Percentiles rank a stretch among this genome's conserved stretches.
These are phyloP conservation scores for Eucalyptus polybractea DNA, from an alignment of 345 rosid genomes.

Conservation along the genomic window DNA sequence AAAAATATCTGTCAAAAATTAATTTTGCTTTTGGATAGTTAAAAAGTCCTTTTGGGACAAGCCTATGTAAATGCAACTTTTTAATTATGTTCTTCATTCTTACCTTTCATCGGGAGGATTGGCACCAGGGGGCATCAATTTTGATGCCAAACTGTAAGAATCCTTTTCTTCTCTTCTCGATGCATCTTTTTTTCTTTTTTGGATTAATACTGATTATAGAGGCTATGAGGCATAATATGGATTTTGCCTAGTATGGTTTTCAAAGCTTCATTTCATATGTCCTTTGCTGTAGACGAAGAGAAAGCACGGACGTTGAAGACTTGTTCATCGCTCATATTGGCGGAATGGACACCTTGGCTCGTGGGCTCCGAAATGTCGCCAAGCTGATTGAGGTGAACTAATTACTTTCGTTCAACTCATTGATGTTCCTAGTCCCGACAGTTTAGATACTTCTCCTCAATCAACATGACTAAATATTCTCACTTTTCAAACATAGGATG, in stretches of 20 bases:
- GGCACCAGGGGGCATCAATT: constrained; percentile 95
- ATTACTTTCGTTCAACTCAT: not conserved
- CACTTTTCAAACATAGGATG: constrained; percentile 29
- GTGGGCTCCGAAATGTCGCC: constrained; percentile 80
- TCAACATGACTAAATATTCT: not conserved
- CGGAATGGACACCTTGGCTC: constrained; percentile 87
- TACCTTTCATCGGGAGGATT: constrained; percentile 50
- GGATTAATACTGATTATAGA: not conserved
- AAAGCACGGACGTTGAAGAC: constrained; percentile 94
- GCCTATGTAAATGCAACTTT: not conserved
- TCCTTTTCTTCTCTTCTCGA: not conserved
- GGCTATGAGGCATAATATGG: not conserved
- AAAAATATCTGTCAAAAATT: constrained; percentile 38
- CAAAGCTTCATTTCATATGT: not conserved
- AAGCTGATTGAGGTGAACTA: constrained; percentile 59
- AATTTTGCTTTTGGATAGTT: not conserved
- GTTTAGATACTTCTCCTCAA: not conserved
- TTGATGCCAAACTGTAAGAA: constrained; percentile 84
- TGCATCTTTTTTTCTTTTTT: not conserved
- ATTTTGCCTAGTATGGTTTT: not conserved
- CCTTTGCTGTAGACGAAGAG: constrained; percentile 51
- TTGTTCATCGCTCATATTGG: constrained; percentile 74
- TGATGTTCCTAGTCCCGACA: not conserved
- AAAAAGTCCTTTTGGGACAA: not conserved
- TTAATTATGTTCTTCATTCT: not conserved